Evolutionary conservation across 2,329 filamentous ascomycete genomes (phyloP), one percentile per base, ranked within the genome.

Genomic region (Clarireedia monteithiana): DNA sequence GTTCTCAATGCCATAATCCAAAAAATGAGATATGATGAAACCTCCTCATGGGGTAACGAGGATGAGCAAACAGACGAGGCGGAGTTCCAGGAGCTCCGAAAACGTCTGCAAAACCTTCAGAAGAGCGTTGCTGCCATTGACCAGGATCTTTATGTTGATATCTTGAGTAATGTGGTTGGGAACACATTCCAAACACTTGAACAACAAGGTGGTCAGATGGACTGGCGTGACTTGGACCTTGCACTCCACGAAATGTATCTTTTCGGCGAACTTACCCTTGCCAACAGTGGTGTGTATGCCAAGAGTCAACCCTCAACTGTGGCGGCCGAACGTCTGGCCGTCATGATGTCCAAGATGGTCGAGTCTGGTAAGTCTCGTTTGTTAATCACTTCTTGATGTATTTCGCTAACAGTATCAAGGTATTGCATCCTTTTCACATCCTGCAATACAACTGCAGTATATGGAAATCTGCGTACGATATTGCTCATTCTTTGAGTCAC

Each of bases 401-500:
- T 50, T 58, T 30, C 54, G 50, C 64, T 70, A 65, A 72, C 54
- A 46, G 39, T 40, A 40, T n/a, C 40, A 62, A 91, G 90, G 89
- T 63, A 87, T 96, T 63, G 86, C 89, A 58, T 86, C 80, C 45
- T 95, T 92, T 71, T 84, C 86, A 15, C 94, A 97, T 69, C 92
- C 94, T 1, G 90, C 91, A 15, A 91, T 96, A 51, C 83, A 96
- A 61, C 78, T 99, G 23, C 91, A 96, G 72, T 99, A 95, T 68
- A 96, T 99, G 91, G 94, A 99, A 71, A 95, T 96, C 38, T 96
- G 91, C 70, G 91, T 96, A 55, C 86, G 94, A 50, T 99, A 99
- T 72, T 89, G 86, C 69, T 82, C 85, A 27, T 95, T 96, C 71
- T 97, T 99, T 69, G 91, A 97, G 68, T 83, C 84, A 55, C 88